Base-by-base conservation (phyloP, 2,329 filamentous ascomycete species). In the Penicillium thymicola region DNA sequence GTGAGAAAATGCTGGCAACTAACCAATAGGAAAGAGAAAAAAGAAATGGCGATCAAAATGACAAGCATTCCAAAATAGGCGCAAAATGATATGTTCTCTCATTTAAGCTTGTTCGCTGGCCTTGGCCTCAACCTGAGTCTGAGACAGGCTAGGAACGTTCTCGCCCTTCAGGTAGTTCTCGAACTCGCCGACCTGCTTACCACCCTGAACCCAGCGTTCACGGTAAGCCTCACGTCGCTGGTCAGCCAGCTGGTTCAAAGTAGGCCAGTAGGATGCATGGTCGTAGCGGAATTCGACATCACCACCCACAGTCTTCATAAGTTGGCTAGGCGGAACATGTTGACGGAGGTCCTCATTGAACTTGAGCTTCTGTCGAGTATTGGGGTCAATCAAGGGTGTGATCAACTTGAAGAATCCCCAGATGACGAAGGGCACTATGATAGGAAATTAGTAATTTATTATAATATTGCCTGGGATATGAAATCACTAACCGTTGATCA, bases 391-490 rank as follows among this genome's bases (percentile, higher is more conserved):
- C 76, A 99, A 97, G 38, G 93, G 92, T 5, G 86, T 92, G 76
- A 99, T 92, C 67, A 97, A 79, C 76, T 96, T 97, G 82, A 97
- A 96, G 82, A 99, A 99, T 49, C 89, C 89, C 74, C 85, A 88
- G 59, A 97, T 90, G 61, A 96, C 83, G 86, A 90, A 97, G 0
- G 93, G 93, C 47, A 96, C 90, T 93, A 61, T 47, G 6, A 28
- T 42, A n/a, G 37, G 16, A 16, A 16, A 48, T 54, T 27, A 60
- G 58, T 37, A 32, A 28, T 8, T n/a, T 34, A n/a, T 42, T 16
- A 16, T 25, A 8, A n/a, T 13, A 9, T 32, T 9, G 4, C 4
- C 11, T 9, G 30, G 32, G 10, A 18, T 34, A 28, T 36, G 16
- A 43, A 14, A 42, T 46, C 21, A 76, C 85, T 69, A 76, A 93